Evolutionary conservation across 2,329 filamentous ascomycete genomes (phyloP).

Genomic region (Tolypocladium amazonense): DNA sequence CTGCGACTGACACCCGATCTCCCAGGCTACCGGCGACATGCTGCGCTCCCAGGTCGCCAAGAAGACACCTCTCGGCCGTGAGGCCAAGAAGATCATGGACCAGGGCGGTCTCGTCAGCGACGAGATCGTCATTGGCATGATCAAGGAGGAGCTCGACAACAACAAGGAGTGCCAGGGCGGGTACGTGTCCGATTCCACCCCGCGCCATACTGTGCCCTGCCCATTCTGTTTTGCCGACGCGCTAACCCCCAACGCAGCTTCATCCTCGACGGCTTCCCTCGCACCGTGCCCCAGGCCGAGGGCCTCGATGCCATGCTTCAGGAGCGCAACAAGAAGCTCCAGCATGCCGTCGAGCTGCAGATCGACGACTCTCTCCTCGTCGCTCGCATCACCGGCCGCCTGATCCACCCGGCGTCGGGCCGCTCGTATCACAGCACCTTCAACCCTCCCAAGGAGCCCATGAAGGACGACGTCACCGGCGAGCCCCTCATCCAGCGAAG

Average conservation of each 20-base stretch:
- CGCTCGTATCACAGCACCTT: constrained; percentile 98
- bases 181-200: constrained; percentile 37
- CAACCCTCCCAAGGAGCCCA: constrained; percentile 88
- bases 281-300: constrained; percentile 91
- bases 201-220: neutral
- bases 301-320: constrained; percentile 87
- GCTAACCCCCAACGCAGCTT: constrained; percentile 49
- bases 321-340: constrained; percentile 68
- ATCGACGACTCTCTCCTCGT: constrained; percentile 93
- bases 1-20: constrained; percentile 6
- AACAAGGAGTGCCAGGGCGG: constrained; percentile 96
- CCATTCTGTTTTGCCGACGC: constrained; percentile 4
- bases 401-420: constrained; percentile 91
- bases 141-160: constrained; percentile 89
- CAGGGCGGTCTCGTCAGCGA: constrained; percentile 94
- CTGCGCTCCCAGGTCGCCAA: constrained; percentile 95
- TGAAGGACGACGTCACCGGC: constrained; percentile 95
- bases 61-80: constrained; percentile 86
- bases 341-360: constrained; percentile 92
- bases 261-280: constrained; percentile 97
- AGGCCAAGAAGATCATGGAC: constrained; percentile 99
- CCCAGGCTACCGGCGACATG: constrained; percentile 95
- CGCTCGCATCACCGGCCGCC: constrained; percentile 88
- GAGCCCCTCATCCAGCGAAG: constrained; percentile 93
- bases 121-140: constrained; percentile 99